Evolutionary conservation across 768 basidiomycete genomes (phyloP), one percentile per base, ranked within the genome.

Genomic region (Tricholoma sp.): DNA sequence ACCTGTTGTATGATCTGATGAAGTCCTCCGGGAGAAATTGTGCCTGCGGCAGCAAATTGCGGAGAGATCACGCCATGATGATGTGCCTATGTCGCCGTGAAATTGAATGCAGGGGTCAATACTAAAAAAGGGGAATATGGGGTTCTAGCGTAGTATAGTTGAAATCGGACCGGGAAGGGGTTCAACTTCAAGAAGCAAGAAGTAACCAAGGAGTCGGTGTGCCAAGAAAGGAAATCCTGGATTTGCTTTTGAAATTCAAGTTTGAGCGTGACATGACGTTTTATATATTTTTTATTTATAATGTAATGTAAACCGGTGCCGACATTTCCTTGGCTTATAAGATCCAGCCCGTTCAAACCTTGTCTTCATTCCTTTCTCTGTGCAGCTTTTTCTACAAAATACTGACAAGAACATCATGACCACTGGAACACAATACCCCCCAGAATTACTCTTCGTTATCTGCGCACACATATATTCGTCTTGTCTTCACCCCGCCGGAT

Each of bases 401-500:
- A 32, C 31, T 32, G 31, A 32, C 31, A 3, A 32, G 4, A 1
- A 4, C 16, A 74, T 72, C 71, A 67, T 63, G 56, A 59, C 64
- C 50, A 66, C 67, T 67, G 63, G 67, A 39, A 56, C 66, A 47
- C 76, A 80, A 59, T 90, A 80, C 68, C 91, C 90, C 6, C 76
- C 84, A 7, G 91, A 93, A 64, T 71, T 94, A 14, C 79, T 90
- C 55, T 82, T 82, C 57, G 73, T 83, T 29, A 85, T 94, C 58
- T 92, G 89, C 62, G 82, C 85, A 0, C 79, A 88, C 55, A 74
- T 94, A 34, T 91, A 85, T 65, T 78, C 81, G 5, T 74, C 84
- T 27, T 83, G 85, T 58, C 70, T 86, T 4, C 83, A 84, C 9
- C 76, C 85, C 7, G 47, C 72, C 9, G 63, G 74, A 18, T 75